Evolutionary conservation across 164 flowering plant species (phyloP).

Genomic region (Houttuynia cordata): DNA sequence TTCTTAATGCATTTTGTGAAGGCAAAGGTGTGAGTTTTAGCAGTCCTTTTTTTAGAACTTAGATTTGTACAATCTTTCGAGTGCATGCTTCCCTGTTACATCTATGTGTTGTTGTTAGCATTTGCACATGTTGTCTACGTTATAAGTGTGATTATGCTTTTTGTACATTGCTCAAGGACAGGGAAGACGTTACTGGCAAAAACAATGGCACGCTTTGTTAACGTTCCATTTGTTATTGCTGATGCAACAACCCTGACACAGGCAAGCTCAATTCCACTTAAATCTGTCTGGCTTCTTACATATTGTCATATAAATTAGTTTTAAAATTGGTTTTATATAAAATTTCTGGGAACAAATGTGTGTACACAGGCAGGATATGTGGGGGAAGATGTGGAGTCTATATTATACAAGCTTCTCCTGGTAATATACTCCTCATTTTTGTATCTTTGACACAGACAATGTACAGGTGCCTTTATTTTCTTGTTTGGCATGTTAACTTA

Average conservation of each 20-base stretch:
- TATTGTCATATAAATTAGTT: too few relatives aligned
- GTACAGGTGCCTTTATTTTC: too few relatives aligned
- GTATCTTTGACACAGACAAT: too few relatives aligned
- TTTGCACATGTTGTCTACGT: too few relatives aligned
- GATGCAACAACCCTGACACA: conserved; percentile 95
- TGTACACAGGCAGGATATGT: conserved; percentile 86
- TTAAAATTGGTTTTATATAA: too few relatives aligned
- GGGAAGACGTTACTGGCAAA: conserved; percentile 98
- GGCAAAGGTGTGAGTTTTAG: neutral
- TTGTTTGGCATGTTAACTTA: too few relatives aligned
- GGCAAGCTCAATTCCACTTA: conserved; percentile 34
- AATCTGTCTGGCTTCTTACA: neutral
- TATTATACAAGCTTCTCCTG: conserved; percentile 70
- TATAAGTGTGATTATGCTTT: conserved; percentile 12
- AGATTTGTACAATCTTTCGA: too few relatives aligned
- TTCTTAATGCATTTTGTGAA: neutral
- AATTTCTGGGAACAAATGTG: too few relatives aligned
- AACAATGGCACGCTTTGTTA: conserved; percentile 84
- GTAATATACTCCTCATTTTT: conserved; percentile 16
- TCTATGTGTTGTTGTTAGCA: neutral
- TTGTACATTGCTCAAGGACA: conserved; percentile 54
- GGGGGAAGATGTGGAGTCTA: conserved; percentile 95
- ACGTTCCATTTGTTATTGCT: conserved; percentile 93
- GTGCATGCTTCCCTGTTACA: too few relatives aligned
- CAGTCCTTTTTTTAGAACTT: neutral